Evolutionary conservation across 73 alveolate species (phyloP).

Genomic region (Blepharisma japonicum): DNA sequence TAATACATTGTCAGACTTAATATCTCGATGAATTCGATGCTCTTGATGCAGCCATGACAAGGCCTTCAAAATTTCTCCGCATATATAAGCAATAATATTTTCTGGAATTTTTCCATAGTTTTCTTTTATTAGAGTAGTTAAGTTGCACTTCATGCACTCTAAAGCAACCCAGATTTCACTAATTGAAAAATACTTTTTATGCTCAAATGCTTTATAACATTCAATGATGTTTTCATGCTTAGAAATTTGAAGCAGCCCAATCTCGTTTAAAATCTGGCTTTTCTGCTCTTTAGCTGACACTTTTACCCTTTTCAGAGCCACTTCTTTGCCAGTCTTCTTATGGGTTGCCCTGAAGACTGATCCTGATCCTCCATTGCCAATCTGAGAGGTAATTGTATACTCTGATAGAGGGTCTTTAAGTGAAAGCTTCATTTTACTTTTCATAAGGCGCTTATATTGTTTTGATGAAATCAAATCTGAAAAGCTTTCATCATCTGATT

Average conservation of each 20-base stretch:
- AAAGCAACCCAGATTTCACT: conserved; percentile 75
- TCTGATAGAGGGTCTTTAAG: too few species aligned
- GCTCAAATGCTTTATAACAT: conserved; percentile 75
- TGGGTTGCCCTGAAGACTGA: neutral
- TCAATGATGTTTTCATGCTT: conserved; percentile 68
- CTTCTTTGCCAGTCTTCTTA: neutral
- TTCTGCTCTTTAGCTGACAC: neutral
- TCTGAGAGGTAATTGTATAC: neutral
- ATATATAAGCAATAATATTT: conserved; percentile 44
- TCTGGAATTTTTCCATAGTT: conserved; percentile 33
- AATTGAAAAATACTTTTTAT: too few species aligned
- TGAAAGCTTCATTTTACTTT: too few species aligned
- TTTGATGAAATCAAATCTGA: too few species aligned
- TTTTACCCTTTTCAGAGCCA: conserved; percentile 6
- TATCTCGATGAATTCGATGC: conserved; percentile 83
- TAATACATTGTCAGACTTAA: conserved; percentile 78
- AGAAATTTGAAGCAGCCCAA: neutral
- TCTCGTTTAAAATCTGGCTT: conserved; percentile 2
- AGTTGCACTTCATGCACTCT: conserved; percentile 56
- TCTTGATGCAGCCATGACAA: conserved; percentile 68
- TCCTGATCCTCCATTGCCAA: conserved; percentile 25
- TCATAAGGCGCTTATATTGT: too few species aligned
- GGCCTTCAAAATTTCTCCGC: conserved; percentile 47
- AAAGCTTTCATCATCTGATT: too few species aligned
- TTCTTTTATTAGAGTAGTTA: conserved; percentile 12